Base-by-base conservation (phyloP, 768 basidiomycete species). In the Symmetrospora coprosmae region DNA sequence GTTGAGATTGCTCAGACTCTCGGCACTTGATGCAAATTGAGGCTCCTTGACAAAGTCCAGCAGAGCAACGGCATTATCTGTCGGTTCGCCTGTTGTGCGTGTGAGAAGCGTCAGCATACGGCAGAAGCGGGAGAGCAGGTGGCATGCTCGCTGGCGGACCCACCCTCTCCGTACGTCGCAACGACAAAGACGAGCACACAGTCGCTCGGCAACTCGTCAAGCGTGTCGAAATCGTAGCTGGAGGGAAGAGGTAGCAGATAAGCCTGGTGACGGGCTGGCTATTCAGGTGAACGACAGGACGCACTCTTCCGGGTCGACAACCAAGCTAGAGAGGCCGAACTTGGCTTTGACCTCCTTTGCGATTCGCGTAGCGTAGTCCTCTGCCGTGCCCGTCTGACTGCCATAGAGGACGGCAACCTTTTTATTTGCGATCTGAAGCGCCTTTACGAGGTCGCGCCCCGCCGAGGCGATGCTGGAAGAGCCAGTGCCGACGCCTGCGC, bases 291-390 rank as follows among this genome's bases (percentile, higher is more conserved):
- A 40, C 8, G 33, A 2, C 35, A 0, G 1, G 19, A 46, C 66
- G 59, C 61, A 69, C 73, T 99, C 92, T 73, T 99, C 94, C 2
- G 91, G 90, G 71, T 99, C 92, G 70, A 90, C 94, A 16, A 99
- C 92, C 55, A 97, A 82, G 6, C 90, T 94, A 9, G 88, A 85
- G 16, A 96, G 79, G 48, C 92, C 92, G 65, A 87, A 99, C 71
- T 92, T 88, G 63, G 86, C 80, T 75, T 99, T 99, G 38, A 88
- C 89, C 72, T 99, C 92, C 76, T 97, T 97, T 14, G 92, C 92
- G 9, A 99, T 80, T 72, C 94, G 86, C 66, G 92, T 89, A 39
- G 91, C 91, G 67, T 91, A 69, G 38, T 99, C 92, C 73, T 97
- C 94, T 1, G 92, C 92, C 16, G 92, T 99, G 60, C 92, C 92